Conservation (phyloP, 148 eudicot species). For the Vaccinium darrowii region DNA sequence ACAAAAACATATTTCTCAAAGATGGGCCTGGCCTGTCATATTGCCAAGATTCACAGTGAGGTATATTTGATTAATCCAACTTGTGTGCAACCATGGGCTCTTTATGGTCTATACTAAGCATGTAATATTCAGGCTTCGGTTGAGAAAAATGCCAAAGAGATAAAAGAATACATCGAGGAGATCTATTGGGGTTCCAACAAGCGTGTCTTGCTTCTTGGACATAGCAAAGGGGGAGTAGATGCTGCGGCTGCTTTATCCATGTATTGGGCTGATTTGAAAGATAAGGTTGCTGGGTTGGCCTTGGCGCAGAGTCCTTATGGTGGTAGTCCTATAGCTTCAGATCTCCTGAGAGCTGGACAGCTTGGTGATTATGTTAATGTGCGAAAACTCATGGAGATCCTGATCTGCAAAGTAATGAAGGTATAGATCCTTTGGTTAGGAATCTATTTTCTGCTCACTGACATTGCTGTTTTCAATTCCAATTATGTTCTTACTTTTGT, state of each 20-base stretch:
- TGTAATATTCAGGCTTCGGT: slow-evolving; percentile 73
- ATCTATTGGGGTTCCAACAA: slow-evolving; percentile 89
- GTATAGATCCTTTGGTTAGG: slow-evolving; percentile 33
- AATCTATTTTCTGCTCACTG: not conserved
- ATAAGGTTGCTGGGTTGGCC: slow-evolving; percentile 90
- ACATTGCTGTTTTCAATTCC: not conserved
- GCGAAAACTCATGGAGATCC: slow-evolving; percentile 83
- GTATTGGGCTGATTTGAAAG: slow-evolving; percentile 93
- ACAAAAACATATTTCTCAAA: slow-evolving; percentile 83
- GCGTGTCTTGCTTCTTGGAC: slow-evolving; percentile 86
- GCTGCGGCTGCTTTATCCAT: slow-evolving; percentile 94
- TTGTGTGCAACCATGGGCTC: slow-evolving; percentile 8
- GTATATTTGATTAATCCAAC: slow-evolving; percentile 35
- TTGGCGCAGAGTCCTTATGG: slow-evolving; percentile 99
- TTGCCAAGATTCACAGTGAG: slow-evolving; percentile 99
- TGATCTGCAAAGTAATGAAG: slow-evolving; percentile 90
- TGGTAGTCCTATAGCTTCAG: slow-evolving; percentile 98
- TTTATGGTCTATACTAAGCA: slow-evolving; percentile 18
- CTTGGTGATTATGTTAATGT: slow-evolving; percentile 91
- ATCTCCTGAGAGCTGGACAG: slow-evolving; percentile 85
- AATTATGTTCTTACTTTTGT: not conserved
- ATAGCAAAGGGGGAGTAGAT: slow-evolving; percentile 98
- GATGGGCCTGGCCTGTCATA: slow-evolving; percentile 93
- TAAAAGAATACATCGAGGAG: slow-evolving; percentile 91
- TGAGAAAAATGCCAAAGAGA: slow-evolving; percentile 82